phyloP scores from a whole-genome alignment of 2,329 filamentous ascomycete species.

The Sarocladiaceae sp. region DNA sequence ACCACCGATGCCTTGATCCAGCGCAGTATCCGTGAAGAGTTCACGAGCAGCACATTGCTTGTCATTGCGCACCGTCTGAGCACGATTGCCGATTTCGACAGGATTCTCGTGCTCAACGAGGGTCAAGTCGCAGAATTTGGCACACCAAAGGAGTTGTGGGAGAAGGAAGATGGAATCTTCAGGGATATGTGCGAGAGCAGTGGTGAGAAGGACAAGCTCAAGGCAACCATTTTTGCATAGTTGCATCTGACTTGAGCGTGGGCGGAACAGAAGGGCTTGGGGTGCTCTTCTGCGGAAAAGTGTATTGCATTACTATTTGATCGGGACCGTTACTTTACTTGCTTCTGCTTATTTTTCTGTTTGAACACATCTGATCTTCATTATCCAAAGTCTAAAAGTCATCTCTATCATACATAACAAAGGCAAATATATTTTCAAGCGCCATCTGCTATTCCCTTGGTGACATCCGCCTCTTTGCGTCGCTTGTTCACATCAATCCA shows the following conservation, averaged over 20 bases:
- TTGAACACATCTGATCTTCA: too few relatives aligned
- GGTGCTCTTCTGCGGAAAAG: too few relatives aligned
- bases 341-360: too few relatives aligned
- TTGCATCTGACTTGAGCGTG: too few relatives aligned
- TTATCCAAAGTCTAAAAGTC: too few relatives aligned
- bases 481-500: constrained; percentile 48
- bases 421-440: too few relatives aligned
- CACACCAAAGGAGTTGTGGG: constrained; percentile 58
- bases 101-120: constrained; percentile 66
- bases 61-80: constrained; percentile 74
- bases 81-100: constrained; percentile 74
- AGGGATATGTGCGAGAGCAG: constrained; percentile 60
- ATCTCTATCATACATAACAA: too few relatives aligned
- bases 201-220: constrained; percentile 52
- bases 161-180: constrained; percentile 49
- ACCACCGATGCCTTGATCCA: constrained; percentile 71
- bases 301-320: too few relatives aligned
- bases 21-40: constrained; percentile 67
- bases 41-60: constrained; percentile 62
- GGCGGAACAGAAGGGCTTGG: background rate
- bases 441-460: constrained; percentile 36
- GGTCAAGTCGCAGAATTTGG: constrained; percentile 66
- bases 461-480: constrained; percentile 36
- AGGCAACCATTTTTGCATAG: constrained; percentile 40
- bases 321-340: too few relatives aligned